phyloP scores from a whole-genome alignment of 164 flowering plant genomes.

The Liriodendron chinense region DNA sequence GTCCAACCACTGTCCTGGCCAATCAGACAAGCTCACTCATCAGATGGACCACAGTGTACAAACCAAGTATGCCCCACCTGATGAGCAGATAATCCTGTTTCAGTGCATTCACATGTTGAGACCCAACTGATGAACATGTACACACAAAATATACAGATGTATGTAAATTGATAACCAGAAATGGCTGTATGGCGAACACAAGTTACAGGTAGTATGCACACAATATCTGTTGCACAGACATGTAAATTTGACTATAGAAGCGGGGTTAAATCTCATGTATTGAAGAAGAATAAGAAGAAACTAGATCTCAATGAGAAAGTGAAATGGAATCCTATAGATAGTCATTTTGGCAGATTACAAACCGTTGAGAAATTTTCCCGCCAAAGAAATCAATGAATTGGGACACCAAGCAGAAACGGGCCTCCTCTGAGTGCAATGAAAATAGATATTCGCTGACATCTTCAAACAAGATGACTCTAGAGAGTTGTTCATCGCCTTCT shows the following conservation, averaged over 20 bases:
- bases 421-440: slow-evolving; percentile 67
- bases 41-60: not conserved
- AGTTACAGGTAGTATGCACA: not conserved
- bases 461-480: slow-evolving; percentile 67
- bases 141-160: not conserved
- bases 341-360: slow-evolving; percentile 18
- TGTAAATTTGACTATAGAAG: not conserved
- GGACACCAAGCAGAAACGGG: slow-evolving; percentile 59
- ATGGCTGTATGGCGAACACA: not conserved
- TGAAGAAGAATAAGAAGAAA: not conserved
- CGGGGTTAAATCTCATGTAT: not conserved
- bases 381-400: slow-evolving; percentile 89
- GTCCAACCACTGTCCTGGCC: not conserved
- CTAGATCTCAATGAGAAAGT: not conserved
- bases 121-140: not conserved
- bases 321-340: not conserved
- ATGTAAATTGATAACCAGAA: not conserved
- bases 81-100: not conserved
- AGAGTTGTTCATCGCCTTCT: slow-evolving; percentile 65
- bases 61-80: not conserved
- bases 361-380: slow-evolving; percentile 67
- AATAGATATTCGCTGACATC: slow-evolving; percentile 82
- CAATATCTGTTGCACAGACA: not conserved
- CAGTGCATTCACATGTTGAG: not conserved
- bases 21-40: not conserved